Evolutionary conservation across 176 grass and related monocot species (phyloP), one percentile per base, ranked within the genome.

Genomic region (Canna indica): DNA sequence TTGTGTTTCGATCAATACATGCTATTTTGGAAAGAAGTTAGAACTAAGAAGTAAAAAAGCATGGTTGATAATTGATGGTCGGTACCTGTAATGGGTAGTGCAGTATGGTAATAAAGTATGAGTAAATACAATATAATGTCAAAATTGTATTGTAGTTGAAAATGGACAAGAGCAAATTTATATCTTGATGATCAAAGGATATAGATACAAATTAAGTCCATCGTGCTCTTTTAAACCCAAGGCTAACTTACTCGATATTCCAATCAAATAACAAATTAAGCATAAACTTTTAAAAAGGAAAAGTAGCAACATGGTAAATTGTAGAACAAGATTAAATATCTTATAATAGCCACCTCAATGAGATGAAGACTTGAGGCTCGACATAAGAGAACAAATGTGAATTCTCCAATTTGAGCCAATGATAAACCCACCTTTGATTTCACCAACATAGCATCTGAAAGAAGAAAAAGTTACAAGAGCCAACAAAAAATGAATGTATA

Each of bases 361-460:
- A 99, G 94, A 85, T 93, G 84, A 83, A 86, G 90, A 90, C 93
- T 90, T 68, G 94, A 99, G 59, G 94, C 94, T 64, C 87, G 94
- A 67, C 94, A 88, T 73, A 99, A 77, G 31, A 99, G 90, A 75
- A 99, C 90, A 79, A 99, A 99, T 61, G 94, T 90, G 84, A 99
- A 99, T 69, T 99, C 94, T 79, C 94, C 94, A 64, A 99, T 99
- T 81, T 99, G 94, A 75, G 94, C 94, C 80, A 99, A 99, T 77
- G 94, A 99, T 70, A 99, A 59, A 57, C 90, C 90, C 75, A 99
- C 94, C 94, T 99, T 76, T 35, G 33, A 64, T 48, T 80, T 36
- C n/a, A n/a, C 79, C 6, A 76, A 67, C 64, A 20, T 44, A 63
- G 65, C 50, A 46, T 73, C 32, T 67, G 27, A 54, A 46, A 59